Evolutionary conservation across 352 stramenopile species (phyloP).

Genomic region (Globisporangium yorkense): DNA sequence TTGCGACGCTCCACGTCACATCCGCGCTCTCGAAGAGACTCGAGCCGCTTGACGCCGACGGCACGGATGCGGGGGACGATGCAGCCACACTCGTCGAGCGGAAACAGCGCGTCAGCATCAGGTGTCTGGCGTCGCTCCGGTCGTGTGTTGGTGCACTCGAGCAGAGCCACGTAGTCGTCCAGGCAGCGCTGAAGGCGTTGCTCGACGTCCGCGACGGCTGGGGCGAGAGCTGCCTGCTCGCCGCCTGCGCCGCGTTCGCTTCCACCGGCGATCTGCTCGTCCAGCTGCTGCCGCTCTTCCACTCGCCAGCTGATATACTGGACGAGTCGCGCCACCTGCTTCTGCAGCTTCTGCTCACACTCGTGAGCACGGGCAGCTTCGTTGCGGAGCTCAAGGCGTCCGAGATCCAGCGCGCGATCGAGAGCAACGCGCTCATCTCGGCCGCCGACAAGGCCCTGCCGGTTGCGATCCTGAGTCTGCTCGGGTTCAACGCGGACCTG

Average conservation of each 20-base stretch:
- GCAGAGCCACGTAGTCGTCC: conserved; percentile 1
- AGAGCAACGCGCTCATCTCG: conserved; percentile 50
- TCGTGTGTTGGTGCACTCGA: background rate
- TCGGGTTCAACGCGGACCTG: conserved; percentile 66
- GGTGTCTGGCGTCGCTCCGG: conserved; percentile 10
- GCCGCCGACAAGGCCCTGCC: conserved; percentile 46
- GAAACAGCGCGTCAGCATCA: background rate
- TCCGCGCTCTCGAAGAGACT: conserved; percentile 2
- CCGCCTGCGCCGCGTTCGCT: conserved; percentile 2
- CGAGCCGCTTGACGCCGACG: background rate
- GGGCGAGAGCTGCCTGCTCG: conserved; percentile 10
- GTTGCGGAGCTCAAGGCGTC: conserved; percentile 52
- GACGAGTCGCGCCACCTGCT: conserved; percentile 31
- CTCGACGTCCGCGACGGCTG: conserved; percentile 13
- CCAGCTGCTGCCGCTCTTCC: conserved; percentile 37
- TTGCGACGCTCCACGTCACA: conserved; percentile 5
- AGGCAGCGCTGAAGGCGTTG: conserved; percentile 6
- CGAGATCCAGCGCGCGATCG: conserved; percentile 40
- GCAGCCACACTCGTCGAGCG: background rate
- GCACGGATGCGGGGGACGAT: background rate
- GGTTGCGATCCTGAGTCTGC: conserved; percentile 53
- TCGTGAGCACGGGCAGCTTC: conserved; percentile 46
- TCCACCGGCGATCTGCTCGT: conserved; percentile 19
- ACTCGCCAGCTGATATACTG: conserved; percentile 10
- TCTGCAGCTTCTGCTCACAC: conserved; percentile 44